These are phyloP conservation scores for Rhododendron molle DNA, from an alignment of 148 eudicot genomes.

Conservation along the genomic window DNA sequence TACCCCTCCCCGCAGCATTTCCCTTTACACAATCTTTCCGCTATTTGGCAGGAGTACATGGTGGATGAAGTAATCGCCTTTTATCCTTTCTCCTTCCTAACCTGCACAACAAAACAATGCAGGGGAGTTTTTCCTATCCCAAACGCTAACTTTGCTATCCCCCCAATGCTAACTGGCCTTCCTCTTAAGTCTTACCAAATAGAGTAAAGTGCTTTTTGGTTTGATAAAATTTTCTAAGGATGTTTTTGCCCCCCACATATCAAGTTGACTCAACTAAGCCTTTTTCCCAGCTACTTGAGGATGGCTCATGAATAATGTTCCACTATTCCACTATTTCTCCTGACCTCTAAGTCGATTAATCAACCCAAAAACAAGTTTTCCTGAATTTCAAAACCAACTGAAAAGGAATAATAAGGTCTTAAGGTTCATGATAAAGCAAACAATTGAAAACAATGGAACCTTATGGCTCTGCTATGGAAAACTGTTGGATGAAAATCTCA, in stretches of 20 bases:
- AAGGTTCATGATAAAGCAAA: not conserved
- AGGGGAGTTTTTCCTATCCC: not conserved
- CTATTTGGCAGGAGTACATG: not conserved
- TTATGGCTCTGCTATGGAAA: not conserved
- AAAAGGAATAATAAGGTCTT: not conserved
- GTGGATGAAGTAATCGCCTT: not conserved
- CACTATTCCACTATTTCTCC: not conserved
- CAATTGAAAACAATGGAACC: not conserved
- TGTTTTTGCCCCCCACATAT: not conserved
- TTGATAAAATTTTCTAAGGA: not conserved
- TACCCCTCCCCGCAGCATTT: no score
- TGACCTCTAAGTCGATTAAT: not conserved
- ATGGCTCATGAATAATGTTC: not conserved
- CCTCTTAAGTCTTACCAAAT: not conserved
- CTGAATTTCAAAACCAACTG: not conserved
- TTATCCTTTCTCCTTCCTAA: not conserved
- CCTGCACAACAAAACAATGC: conserved; percentile 3
- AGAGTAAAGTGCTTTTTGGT: not conserved
- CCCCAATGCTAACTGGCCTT: not conserved
- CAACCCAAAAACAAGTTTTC: not conserved
- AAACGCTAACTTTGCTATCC: not conserved
- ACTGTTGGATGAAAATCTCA: not conserved
- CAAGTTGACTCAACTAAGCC: not conserved
- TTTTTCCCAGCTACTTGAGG: not conserved
- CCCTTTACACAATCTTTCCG: not conserved